These are phyloP conservation scores for Noccaea bulbosa DNA, from an alignment of 345 rosid species.

Conservation along the genomic window DNA sequence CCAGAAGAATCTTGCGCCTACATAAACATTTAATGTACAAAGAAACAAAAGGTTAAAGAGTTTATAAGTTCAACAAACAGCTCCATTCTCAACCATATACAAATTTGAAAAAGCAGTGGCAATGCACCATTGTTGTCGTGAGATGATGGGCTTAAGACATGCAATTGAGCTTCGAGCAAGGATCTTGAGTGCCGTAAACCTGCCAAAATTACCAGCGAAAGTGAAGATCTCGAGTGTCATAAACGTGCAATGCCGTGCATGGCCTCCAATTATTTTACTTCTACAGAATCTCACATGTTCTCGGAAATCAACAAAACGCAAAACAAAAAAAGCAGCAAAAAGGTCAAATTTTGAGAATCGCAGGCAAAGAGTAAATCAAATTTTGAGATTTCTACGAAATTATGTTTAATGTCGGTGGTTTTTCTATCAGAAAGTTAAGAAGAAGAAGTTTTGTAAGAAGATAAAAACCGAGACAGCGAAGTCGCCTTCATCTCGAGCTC, in stretches of 20 bases:
- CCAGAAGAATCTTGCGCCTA: slow-evolving; percentile 34
- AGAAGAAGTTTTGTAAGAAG: not conserved
- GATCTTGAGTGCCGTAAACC: slow-evolving; percentile 12
- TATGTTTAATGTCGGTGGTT: not conserved
- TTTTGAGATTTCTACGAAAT: slow-evolving; percentile 3
- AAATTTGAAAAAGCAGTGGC: not conserved
- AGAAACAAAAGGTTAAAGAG: not conserved
- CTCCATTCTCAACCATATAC: not conserved
- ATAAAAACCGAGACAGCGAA: not conserved
- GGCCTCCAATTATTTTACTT: too few relatives aligned
- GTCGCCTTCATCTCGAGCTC: slow-evolving; percentile 3
- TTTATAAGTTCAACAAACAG: not conserved
- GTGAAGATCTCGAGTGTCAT: too few relatives aligned
- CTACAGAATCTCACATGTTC: too few relatives aligned
- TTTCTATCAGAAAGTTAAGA: not conserved
- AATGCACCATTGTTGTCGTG: slow-evolving; percentile 34
- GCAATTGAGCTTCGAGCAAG: not conserved
- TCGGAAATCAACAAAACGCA: too few relatives aligned
- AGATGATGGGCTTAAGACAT: slow-evolving; percentile 6
- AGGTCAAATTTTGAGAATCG: not conserved
- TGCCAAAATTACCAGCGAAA: slow-evolving; percentile 13
- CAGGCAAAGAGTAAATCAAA: not conserved
- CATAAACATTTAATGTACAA: slow-evolving; percentile 7
- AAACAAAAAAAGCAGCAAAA: too few relatives aligned
- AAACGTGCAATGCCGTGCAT: too few relatives aligned